These are phyloP conservation scores for Lipomyces sp. DNA, from an alignment of 805 yeast species.

Conservation along the genomic window DNA sequence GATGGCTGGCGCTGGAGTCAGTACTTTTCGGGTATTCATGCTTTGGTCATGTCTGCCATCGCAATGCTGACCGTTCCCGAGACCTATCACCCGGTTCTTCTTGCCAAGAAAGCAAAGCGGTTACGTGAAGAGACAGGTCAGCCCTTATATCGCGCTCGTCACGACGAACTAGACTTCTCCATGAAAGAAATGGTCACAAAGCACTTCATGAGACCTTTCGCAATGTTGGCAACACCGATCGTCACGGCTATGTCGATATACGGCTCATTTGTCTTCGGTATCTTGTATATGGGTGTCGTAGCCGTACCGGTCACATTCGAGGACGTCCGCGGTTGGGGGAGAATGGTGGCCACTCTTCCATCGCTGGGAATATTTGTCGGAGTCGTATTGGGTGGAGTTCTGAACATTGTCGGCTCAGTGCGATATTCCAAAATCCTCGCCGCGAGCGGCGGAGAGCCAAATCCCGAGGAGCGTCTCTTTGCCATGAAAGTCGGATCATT, in stretches of 20 bases:
- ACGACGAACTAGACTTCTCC: slow-evolving; percentile 75
- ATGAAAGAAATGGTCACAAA: slow-evolving; percentile 64
- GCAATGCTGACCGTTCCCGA: slow-evolving; percentile 40
- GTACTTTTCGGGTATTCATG: slow-evolving; percentile 50
- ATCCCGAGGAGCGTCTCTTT: slow-evolving; percentile 59
- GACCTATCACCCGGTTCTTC: slow-evolving; percentile 47
- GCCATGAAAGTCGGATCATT: slow-evolving; percentile 45
- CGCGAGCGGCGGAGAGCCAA: slow-evolving; percentile 47
- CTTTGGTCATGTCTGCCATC: slow-evolving; percentile 38
- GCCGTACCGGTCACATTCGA: slow-evolving; percentile 42
- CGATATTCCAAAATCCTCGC: slow-evolving; percentile 35
- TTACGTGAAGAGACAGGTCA: slow-evolving; percentile 78
- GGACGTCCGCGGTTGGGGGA: slow-evolving; percentile 36
- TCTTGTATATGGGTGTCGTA: slow-evolving; percentile 44
- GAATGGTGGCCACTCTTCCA: slow-evolving; percentile 37
- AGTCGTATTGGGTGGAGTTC: slow-evolving; percentile 34
- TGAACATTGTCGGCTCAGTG: slow-evolving; percentile 33
- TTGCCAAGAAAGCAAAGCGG: slow-evolving; percentile 61
- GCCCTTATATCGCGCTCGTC: slow-evolving; percentile 82
- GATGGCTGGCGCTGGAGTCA: slow-evolving; percentile 59
- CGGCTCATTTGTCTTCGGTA: slow-evolving; percentile 46
- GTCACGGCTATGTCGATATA: slow-evolving; percentile 42
- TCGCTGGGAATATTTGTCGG: slow-evolving; percentile 39
- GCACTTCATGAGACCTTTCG: slow-evolving; percentile 75
- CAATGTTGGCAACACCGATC: slow-evolving; percentile 58